A percentile compares a stretch with the other conserved stretches of the same genome.
Evolutionary conservation across 305 asterid genomes (phyloP).

Genomic region (Fraxinus platypoda): DNA sequence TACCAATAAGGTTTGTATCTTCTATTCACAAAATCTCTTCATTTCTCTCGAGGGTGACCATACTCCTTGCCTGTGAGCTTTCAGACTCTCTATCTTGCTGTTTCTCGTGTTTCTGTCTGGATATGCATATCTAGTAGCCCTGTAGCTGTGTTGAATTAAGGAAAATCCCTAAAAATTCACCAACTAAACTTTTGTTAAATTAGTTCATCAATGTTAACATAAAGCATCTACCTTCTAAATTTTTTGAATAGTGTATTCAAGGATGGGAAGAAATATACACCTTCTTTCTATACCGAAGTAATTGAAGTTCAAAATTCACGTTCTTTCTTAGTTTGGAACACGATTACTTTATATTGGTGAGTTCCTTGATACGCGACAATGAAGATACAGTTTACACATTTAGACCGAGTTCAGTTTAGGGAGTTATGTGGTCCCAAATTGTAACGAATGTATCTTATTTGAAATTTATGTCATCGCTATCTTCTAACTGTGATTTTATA

Average conservation of each 20-base stretch:
- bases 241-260: not conserved
- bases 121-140: constrained; percentile 2
- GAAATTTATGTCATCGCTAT: not conserved
- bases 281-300: not conserved
- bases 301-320: not conserved
- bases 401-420: not conserved
- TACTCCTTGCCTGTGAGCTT: constrained; percentile 1
- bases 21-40: constrained; percentile 1
- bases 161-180: not conserved
- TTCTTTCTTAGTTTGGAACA: not conserved
- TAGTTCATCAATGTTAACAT: not conserved
- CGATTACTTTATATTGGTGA: not conserved
- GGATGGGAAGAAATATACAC: not conserved
- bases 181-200: not conserved
- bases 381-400: not conserved
- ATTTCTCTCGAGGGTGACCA: not conserved
- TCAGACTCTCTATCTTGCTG: not conserved
- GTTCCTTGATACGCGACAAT: not conserved
- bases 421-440: not conserved
- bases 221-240: not conserved
- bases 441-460: not conserved
- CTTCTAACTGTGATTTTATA: constrained; percentile 1
- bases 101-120: not conserved
- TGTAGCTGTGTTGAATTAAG: not conserved
- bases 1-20: not conserved